phyloP scores from a whole-genome alignment of 2,329 filamentous ascomycete genomes.

The Didymella pomorum region DNA sequence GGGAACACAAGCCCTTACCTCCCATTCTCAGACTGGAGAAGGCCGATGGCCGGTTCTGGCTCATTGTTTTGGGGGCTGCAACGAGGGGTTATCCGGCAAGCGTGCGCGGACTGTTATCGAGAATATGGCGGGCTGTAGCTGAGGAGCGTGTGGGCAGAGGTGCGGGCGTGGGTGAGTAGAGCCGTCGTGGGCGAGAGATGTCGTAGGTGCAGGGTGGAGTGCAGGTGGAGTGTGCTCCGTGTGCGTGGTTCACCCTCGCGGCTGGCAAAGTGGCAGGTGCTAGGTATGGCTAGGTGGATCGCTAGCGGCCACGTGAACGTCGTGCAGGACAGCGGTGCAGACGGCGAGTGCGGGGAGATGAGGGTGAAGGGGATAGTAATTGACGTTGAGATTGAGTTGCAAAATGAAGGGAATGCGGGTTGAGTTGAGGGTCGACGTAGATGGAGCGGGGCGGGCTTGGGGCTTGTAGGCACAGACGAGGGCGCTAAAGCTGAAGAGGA shows the following conservation, averaged over 20 bases:
- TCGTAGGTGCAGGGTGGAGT: slow-evolving; percentile 28
- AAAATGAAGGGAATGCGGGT: slow-evolving; percentile 31
- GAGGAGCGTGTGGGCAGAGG: slow-evolving; percentile 56
- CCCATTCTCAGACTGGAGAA: slow-evolving; percentile 94
- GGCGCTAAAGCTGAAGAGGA: slow-evolving; percentile 24
- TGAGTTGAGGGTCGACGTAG: slow-evolving; percentile 32
- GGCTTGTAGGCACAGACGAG: slow-evolving; percentile 27
- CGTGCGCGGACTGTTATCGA: slow-evolving; percentile 51
- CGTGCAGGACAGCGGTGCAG: slow-evolving; percentile 27
- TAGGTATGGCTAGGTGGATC: slow-evolving; percentile 24
- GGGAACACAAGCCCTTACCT: slow-evolving; percentile 70
- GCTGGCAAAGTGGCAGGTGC: slow-evolving; percentile 22
- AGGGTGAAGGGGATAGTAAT: slow-evolving; percentile 30
- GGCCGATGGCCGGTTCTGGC: slow-evolving; percentile 88
- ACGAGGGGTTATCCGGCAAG: slow-evolving; percentile 38
- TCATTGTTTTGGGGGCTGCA: slow-evolving; percentile 66
- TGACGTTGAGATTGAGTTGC: slow-evolving; percentile 34
- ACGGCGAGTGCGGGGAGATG: slow-evolving; percentile 16
- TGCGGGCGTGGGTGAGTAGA: slow-evolving; percentile 53
- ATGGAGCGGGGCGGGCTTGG: slow-evolving; percentile 36
- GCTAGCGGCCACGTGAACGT: slow-evolving; percentile 33
- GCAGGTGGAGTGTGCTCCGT: slow-evolving; percentile 33
- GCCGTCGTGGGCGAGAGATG: slow-evolving; percentile 61
- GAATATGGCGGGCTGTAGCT: slow-evolving; percentile 53
- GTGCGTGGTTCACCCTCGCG: slow-evolving; percentile 25